A percentile compares a stretch with the other conserved stretches of the same genome.
phyloP scores from a whole-genome alignment of 2,329 filamentous ascomycete species.

The Thermoascus crustaceus region DNA sequence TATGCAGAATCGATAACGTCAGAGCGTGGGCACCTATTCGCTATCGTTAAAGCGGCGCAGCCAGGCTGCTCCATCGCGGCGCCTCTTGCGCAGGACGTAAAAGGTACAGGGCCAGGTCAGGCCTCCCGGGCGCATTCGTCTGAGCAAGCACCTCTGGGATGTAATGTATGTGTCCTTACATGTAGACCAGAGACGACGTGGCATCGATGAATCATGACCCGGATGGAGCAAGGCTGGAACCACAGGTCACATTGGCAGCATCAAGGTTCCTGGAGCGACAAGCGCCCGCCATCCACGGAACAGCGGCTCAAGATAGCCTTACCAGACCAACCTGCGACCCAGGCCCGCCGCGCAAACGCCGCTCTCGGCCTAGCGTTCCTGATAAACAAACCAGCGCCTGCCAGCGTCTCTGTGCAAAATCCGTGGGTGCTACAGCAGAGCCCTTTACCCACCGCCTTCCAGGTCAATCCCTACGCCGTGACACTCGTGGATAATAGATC shows the following conservation, averaged over 20 bases:
- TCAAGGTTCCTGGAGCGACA: slow-evolving; percentile 2
- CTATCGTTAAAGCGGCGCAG: no score
- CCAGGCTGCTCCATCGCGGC: no score
- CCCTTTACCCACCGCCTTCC: neutral
- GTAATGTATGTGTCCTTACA: no score
- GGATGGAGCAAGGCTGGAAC: neutral
- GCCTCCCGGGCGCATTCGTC: no score
- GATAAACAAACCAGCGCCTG: slow-evolving; percentile 1
- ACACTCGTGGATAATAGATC: no score
- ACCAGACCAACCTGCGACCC: slow-evolving; percentile 1
- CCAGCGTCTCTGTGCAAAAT: neutral
- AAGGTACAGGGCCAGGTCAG: no score
- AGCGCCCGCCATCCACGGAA: neutral
- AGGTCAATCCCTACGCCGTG: no score
- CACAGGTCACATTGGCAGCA: neutral
- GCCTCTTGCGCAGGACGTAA: no score
- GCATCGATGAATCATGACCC: slow-evolving; percentile 4
- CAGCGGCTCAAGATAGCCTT: neutral
- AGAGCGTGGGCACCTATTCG: no score
- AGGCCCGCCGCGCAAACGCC: slow-evolving; percentile 1
- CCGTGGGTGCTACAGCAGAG: neutral
- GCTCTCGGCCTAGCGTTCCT: slow-evolving; percentile 3
- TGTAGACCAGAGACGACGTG: no score
- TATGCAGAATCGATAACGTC: no score
- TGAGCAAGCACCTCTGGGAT: no score